Base-by-base conservation (phyloP, 2,329 filamentous ascomycete genomes). In the Cytospora piceicola region DNA sequence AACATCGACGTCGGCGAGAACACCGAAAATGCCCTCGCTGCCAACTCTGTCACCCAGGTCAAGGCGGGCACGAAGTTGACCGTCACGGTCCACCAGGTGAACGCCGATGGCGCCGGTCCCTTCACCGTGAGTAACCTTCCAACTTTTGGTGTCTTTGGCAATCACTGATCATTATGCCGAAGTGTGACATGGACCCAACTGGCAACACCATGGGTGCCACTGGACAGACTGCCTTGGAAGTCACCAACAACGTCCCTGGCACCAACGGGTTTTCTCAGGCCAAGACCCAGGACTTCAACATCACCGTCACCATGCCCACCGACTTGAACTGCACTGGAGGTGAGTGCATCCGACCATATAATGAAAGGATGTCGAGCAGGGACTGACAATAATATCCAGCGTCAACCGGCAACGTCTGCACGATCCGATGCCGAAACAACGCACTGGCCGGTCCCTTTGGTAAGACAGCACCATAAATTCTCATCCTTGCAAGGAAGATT, bases 401-500 rank as follows among this genome's bases (percentile, higher is more conserved):
- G 9, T 85, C 85, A 0, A 85, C 84, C 1, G 86, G 87, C 53
- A 83, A 86, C 63, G 71, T 87, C 49, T 86, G 84, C 78, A 87
- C 85, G 0, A 78, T 88, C 24, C 81, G 85, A 42, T 88, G 85
- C 78, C 79, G 84, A 24, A 88, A 88, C 77, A 84, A 82, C 64
- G 83, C 84, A 4, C 74, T 82, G 4, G 83, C 83, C 12, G 83
- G 83, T 14, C 83, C 83, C 22, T 86, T 86, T 60, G 67, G 67
- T 20, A 49, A 49, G 46, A 24, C 9, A 22, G 24, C n/a, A 4
- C 3, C 20, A 46, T 8, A n/a, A n/a, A 17, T 6, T 15, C 29
- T 17, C 17, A 20, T 7, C 14, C 17, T 11, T 20, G 6, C n/a
- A 14, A 14, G 4, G 11, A 49, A 49, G n/a, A n/a, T 7, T 5